Evolutionary conservation across 441 rosid genomes (phyloP), one percentile per base, ranked within the genome.

Genomic region (Euphorbia schlechtendalii): DNA sequence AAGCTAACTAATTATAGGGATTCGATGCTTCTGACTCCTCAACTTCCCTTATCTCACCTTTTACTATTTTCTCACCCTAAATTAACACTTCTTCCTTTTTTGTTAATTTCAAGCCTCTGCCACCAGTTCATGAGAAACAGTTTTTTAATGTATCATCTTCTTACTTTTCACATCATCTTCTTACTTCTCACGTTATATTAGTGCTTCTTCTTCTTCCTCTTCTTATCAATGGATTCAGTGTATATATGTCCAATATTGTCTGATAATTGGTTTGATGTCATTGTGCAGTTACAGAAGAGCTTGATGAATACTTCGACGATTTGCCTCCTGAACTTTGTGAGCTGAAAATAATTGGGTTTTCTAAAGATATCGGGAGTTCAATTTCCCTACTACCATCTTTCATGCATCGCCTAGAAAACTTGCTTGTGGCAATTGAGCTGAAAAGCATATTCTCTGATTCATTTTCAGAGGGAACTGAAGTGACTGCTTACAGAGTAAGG

Each of bases 291-390:
- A 67, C 84, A 54, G 82, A 71, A 52, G 92, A 85, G 73, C 84
- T 85, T 66, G 92, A 82, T 18, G 99, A 94, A 75, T 89, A 83
- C 84, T 81, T 86, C 58, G 67, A 85, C 58, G 85, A 87, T 78
- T 61, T 94, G 79, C 89, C 93, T 68, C 91, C 96, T 1, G 99
- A 94, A 84, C 92, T 90, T 74, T 89, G 83, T 76, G 83, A 85
- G 71, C 77, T 94, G 80, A 94, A 94, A 86, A 89, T 94, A 76
- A 61, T 82, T 56, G 91, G 96, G 68, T 87, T 94, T 73, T 87
- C 96, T 7, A 94, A 94, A 80, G 96, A 91, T 58, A 81, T 91
- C 61, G 99, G 96, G 69, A 94, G 99, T 73, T 87, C 99, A 13
- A 65, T 89, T 64, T 86, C 96, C 76, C 81, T 94, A 79, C 78